These are phyloP conservation scores for Neurospora tetraspora DNA, from an alignment of 495 filamentous ascomycete species.

Conservation along the genomic window DNA sequence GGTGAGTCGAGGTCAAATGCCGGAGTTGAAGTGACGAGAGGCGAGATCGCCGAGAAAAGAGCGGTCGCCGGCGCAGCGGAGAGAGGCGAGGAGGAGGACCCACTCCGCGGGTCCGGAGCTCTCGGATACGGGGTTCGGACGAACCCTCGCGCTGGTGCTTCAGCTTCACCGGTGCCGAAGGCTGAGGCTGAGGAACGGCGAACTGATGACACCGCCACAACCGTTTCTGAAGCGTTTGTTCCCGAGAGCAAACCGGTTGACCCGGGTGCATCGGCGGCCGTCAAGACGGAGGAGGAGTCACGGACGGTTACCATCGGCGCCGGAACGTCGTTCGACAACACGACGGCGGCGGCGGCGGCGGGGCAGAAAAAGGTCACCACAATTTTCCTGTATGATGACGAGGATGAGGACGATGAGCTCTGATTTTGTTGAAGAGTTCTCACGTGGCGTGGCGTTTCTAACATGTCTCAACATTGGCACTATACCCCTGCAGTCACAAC, in stretches of 20 bases:
- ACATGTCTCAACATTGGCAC: neutral
- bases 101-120: neutral
- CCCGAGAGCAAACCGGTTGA: neutral
- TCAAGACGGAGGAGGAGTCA: neutral
- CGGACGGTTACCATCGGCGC: neutral
- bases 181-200: neutral
- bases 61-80: neutral
- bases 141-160: too few species aligned
- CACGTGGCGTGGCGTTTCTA: neutral
- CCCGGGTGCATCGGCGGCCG: neutral
- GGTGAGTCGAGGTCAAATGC: neutral
- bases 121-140: neutral
- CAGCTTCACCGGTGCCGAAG: too few species aligned
- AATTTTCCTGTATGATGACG: neutral
- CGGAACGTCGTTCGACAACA: neutral
- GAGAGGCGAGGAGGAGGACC: neutral
- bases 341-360: neutral
- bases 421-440: slow-evolving; percentile 1
- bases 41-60: slow-evolving; percentile 1
- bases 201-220: neutral
- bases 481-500: neutral
- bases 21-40: neutral
- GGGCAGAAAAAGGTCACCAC: neutral
- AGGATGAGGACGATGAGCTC: slow-evolving; percentile 13
- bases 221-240: neutral